phyloP scores from a whole-genome alignment of 1,139 yeast species.

The Saccharomycopsis crataegensis region DNA sequence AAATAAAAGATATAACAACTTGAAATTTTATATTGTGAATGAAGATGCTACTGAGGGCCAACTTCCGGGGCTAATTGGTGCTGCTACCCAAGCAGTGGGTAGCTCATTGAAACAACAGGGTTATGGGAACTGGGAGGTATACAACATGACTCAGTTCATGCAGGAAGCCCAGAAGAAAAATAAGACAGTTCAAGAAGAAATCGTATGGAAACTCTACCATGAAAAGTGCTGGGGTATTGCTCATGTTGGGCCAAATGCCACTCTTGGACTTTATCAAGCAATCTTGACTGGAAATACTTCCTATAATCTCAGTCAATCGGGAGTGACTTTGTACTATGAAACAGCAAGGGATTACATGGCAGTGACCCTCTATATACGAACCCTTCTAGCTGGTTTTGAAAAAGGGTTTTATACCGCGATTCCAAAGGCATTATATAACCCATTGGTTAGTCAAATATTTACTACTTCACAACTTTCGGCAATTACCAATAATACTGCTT shows the following conservation, averaged over 20 bases:
- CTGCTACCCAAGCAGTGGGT: conserved; percentile 30
- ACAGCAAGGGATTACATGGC: conserved; percentile 48
- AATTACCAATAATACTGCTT: neutral
- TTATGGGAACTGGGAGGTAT: conserved; percentile 37
- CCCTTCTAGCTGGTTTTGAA: conserved; percentile 32
- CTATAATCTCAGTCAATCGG: conserved; percentile 23
- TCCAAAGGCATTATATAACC: conserved; percentile 25
- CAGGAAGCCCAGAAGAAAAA: conserved; percentile 26
- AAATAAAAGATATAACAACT: conserved; percentile 31
- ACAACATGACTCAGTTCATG: conserved; percentile 20
- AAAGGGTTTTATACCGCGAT: conserved; percentile 26
- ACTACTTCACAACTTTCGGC: neutral
- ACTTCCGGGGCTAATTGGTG: conserved; percentile 30
- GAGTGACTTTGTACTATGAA: conserved; percentile 38
- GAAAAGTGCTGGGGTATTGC: conserved; percentile 50
- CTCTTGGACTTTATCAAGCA: conserved; percentile 33
- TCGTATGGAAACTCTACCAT: conserved; percentile 35
- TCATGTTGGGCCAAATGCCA: conserved; percentile 39
- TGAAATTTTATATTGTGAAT: conserved; percentile 40
- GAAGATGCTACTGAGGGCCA: conserved; percentile 33
- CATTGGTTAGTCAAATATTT: conserved; percentile 5
- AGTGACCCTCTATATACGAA: conserved; percentile 34
- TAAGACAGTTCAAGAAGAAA: conserved; percentile 32
- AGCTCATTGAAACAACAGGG: conserved; percentile 22
- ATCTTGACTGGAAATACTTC: conserved; percentile 26